Base-by-base conservation (phyloP, 2,329 filamentous ascomycete genomes). In the Daldinia eschscholtzii region DNA sequence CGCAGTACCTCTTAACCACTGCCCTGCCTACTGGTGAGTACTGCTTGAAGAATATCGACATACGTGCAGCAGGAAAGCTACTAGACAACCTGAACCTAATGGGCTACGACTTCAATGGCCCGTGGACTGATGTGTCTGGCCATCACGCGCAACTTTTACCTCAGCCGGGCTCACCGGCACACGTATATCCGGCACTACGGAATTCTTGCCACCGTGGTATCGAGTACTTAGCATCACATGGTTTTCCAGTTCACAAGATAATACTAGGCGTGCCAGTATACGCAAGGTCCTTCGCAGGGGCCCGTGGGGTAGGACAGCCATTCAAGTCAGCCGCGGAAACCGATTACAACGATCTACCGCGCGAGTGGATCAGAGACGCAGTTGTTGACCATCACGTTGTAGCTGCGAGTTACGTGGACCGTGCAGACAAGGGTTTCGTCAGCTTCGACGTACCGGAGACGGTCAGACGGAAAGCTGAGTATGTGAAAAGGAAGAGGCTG, bases 81-180 rank as follows among this genome's bases (percentile, higher is more conserved):
- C 82, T 92, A 52, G 88, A 92, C 76, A 82, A 87, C 73, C 80
- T 92, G 68, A 91, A 92, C 74, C 81, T 92, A 50, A 92, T 92
- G 90, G 83, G 86, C 12, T 92, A 92, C 75, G 90, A 92, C 76
- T 91, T 91, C 72, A 84, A 85, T 0, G 90, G 90, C 0, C 83
- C 87, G 6, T 92, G 89, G 90, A 85, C 84, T 1, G 77, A 82
- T 23, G 84, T 86, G 33, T 86, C 85, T 9, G 90, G 89, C 12
- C 88, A 92, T 74, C 89, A 92, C 41, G 87, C 89, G 1, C 88
- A 90, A 74, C 84, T 92, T 0, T 84, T 84, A 58, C 80, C 84
- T 0, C 84, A 84, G 1, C 74, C 70, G 2, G 68, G 72, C 0
- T 64, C 73, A 23, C 64, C 70, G 15, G 35, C 61, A 13, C 50